phyloP scores from a whole-genome alignment of 192 early-diverging fungal genomes.

The Oehlia diaphana region DNA sequence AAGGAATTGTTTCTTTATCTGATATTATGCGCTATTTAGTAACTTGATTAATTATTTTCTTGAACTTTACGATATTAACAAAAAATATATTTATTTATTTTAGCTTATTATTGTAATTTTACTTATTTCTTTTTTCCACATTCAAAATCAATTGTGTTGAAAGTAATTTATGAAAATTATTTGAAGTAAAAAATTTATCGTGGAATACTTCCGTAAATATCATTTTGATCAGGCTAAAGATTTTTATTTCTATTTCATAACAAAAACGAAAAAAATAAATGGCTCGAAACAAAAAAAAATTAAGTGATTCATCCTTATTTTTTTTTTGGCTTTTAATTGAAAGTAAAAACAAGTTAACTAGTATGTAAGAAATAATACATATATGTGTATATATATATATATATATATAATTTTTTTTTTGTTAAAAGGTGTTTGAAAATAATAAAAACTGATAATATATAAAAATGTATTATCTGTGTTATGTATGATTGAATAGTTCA shows the following conservation, averaged over 20 bases:
- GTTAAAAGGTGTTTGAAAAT: too few relatives aligned
- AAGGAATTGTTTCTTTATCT: slow-evolving; percentile 83
- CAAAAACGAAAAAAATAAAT: background rate
- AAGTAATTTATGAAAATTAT: too few relatives aligned
- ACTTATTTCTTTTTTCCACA: too few relatives aligned
- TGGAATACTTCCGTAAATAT: background rate
- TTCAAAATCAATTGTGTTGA: too few relatives aligned
- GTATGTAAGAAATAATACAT: too few relatives aligned
- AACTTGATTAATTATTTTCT: slow-evolving; percentile 26
- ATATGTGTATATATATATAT: too few relatives aligned
- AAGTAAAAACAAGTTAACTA: background rate
- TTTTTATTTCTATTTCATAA: background rate
- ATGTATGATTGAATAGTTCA: slow-evolving; percentile 2
- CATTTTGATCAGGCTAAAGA: background rate
- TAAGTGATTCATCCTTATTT: background rate
- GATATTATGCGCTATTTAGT: slow-evolving; percentile 75
- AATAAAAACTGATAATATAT: too few relatives aligned
- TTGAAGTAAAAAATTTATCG: too few relatives aligned
- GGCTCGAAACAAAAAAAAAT: background rate
- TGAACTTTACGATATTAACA: background rate
- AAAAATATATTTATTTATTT: too few relatives aligned
- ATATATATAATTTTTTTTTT: too few relatives aligned
- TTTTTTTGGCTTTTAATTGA: background rate
- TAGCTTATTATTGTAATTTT: too few relatives aligned
- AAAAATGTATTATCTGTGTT: background rate